A percentile compares a stretch with the other conserved stretches of the same genome.
phyloP scores from a whole-genome alignment of 2,329 filamentous ascomycete genomes.

The Coniochaeta prunicola region DNA sequence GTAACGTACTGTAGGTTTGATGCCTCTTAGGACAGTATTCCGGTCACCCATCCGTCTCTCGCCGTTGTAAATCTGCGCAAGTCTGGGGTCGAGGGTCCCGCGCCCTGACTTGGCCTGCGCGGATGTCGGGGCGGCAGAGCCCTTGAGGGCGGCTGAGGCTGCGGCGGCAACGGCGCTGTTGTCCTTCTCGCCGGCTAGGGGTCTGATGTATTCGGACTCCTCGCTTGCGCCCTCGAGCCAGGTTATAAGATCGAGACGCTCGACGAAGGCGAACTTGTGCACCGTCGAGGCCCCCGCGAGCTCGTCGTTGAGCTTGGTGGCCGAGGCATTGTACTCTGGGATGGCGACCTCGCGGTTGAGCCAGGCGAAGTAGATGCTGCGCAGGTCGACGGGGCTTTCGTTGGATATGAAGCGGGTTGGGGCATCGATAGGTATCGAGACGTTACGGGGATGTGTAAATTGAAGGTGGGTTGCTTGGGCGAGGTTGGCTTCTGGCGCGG shows the following conservation, averaged over 20 bases:
- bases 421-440: constrained; percentile 60
- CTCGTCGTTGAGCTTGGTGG: constrained; percentile 73
- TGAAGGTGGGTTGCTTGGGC: constrained; percentile 72
- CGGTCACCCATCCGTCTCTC: constrained; percentile 90
- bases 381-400: constrained; percentile 70
- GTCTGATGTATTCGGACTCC: constrained; percentile 89
- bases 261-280: constrained; percentile 84
- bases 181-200: constrained; percentile 61
- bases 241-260: constrained; percentile 83
- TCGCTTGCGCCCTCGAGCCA: constrained; percentile 88
- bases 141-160: constrained; percentile 27
- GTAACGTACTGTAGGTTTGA: constrained; percentile 74
- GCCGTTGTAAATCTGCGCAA: constrained; percentile 83
- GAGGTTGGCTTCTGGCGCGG: constrained; percentile 55
- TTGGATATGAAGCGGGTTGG: constrained; percentile 84
- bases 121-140: constrained; percentile 26
- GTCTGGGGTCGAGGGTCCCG: constrained; percentile 66
- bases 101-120: constrained; percentile 48
- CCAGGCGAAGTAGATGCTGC: constrained; percentile 96
- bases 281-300: constrained; percentile 63
- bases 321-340: constrained; percentile 83
- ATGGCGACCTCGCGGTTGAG: constrained; percentile 85
- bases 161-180: constrained; percentile 24
- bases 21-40: constrained; percentile 78
- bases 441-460: constrained; percentile 56